Evolutionary conservation across 306 rosid genomes (phyloP).

Genomic region (Cucumis cinereus): DNA sequence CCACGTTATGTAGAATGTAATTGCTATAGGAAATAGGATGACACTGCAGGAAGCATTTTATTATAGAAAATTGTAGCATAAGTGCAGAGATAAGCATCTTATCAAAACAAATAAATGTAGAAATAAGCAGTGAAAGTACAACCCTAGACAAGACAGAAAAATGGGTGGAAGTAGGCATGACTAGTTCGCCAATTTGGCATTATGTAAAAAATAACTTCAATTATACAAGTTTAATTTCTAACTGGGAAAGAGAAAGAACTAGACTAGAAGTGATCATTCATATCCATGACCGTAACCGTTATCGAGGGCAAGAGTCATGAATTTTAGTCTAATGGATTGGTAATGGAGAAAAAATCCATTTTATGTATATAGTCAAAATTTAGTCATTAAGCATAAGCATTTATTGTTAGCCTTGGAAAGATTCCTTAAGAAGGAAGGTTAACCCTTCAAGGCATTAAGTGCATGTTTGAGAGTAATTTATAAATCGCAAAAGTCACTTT

Average conservation of each 20-base stretch:
- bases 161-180: background rate
- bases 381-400: background rate
- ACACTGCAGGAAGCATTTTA: constrained; percentile 46
- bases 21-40: constrained; percentile 72
- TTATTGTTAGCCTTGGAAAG: background rate
- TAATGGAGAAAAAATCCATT: background rate
- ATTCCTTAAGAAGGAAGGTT: background rate
- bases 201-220: background rate
- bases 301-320: background rate
- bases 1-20: constrained; percentile 85
- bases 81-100: background rate
- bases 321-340: background rate
- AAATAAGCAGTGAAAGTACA: background rate
- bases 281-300: background rate
- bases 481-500: too few species aligned
- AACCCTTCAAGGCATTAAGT: background rate
- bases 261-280: background rate
- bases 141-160: background rate
- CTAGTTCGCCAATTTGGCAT: background rate
- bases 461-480: too few species aligned
- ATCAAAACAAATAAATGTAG: too few species aligned
- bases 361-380: background rate
- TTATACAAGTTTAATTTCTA: background rate
- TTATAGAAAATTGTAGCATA: background rate
- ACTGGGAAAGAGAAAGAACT: background rate